A percentile compares a stretch with the other conserved stretches of the same genome.
phyloP scores from a whole-genome alignment of 371 early-diverging fungal species.

The Amoeboradix gromovi region DNA sequence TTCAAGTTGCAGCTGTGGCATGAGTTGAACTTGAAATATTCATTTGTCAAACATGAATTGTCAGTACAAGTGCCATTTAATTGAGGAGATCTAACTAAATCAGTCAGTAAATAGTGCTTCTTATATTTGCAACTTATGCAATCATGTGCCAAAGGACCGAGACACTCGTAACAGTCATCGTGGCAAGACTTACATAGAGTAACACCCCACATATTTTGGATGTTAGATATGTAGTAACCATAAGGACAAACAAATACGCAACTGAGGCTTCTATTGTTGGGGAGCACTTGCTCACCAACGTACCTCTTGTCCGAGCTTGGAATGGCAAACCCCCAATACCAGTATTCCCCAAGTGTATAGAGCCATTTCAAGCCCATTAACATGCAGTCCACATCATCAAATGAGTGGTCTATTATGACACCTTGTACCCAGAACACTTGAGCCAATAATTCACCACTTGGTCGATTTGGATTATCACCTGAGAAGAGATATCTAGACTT shows the following conservation, averaged over 20 bases:
- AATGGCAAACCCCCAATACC: neutral
- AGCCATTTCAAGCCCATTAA: neutral
- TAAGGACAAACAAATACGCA: neutral
- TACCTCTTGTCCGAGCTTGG: neutral
- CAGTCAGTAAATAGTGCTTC: neutral
- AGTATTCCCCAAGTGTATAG: neutral
- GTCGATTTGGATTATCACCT: neutral
- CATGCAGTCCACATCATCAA: neutral
- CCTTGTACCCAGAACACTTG: neutral
- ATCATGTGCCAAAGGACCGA: neutral
- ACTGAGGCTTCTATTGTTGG: neutral
- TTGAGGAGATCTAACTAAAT: neutral
- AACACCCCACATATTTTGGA: neutral
- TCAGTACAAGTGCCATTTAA: neutral
- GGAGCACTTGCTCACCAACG: neutral
- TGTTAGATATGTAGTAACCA: neutral
- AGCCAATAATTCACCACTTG: neutral
- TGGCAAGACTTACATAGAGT: neutral
- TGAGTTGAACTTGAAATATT: neutral
- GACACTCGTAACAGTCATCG: neutral
- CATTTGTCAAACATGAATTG: neutral
- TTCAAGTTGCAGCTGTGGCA: neutral
- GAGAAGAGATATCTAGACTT: neutral
- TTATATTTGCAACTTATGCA: neutral
- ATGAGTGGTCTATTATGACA: neutral